phyloP scores from a whole-genome alignment of 2,329 filamentous ascomycete species.

The Myriosclerotinia curreyana region DNA sequence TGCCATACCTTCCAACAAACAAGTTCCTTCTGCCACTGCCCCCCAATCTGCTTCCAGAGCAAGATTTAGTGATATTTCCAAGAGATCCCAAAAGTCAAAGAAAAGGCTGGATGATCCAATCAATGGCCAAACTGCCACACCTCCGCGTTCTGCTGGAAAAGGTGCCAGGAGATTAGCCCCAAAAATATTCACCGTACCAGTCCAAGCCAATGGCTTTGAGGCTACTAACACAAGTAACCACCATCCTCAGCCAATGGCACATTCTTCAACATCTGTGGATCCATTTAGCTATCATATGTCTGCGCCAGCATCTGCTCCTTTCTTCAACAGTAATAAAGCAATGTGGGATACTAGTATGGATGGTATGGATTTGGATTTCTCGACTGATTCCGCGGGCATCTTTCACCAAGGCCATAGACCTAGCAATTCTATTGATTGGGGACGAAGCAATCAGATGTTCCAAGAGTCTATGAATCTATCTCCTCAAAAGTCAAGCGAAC shows the following conservation, averaged over 20 bases:
- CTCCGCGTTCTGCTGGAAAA: conserved; percentile 55
- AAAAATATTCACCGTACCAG: conserved; percentile 37
- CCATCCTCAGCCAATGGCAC: conserved; percentile 50
- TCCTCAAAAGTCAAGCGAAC: conserved; percentile 22
- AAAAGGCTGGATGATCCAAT: conserved; percentile 39
- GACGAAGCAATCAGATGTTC: conserved; percentile 53
- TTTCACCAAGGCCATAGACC: conserved; percentile 44
- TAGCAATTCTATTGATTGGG: conserved; percentile 57
- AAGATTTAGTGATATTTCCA: conserved; percentile 39
- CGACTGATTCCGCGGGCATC: conserved; percentile 40
- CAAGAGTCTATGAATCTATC: conserved; percentile 43
- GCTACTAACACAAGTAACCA: conserved; percentile 28
- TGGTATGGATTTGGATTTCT: conserved; percentile 60
- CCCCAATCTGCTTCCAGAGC: conserved; percentile 35
- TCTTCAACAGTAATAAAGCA: conserved; percentile 44
- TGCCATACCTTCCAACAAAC: conserved; percentile 51
- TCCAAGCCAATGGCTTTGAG: conserved; percentile 34
- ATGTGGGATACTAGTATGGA: conserved; percentile 56
- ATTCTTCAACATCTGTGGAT: conserved; percentile 51
- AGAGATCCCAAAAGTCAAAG: conserved; percentile 43
- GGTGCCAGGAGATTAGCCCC: conserved; percentile 54
- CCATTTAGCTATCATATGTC: conserved; percentile 60
- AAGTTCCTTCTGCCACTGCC: conserved; percentile 57
- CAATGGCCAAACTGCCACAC: conserved; percentile 53
- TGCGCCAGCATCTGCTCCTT: conserved; percentile 50